Base-by-base conservation (phyloP, 164 flowering plant species). In the Brasenia schreberi region DNA sequence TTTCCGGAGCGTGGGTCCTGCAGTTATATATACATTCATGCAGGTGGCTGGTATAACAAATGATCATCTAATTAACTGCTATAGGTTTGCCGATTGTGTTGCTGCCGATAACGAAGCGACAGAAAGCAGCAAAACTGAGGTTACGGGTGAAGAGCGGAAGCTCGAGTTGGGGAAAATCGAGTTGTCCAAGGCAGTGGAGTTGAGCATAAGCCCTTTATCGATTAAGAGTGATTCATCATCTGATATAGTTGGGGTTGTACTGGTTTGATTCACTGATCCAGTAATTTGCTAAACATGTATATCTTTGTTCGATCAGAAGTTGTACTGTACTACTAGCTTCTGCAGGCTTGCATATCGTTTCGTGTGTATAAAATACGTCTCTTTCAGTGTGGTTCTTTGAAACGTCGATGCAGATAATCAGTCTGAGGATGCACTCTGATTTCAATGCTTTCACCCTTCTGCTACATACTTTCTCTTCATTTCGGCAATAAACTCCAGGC, bases 31-130 rank as follows among this genome's bases (percentile, higher is more conserved):
- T 62, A 73, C 81, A 6, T 78, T 78, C 70, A 78, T 78, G 81
- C 79, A 78, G 69, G 73, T 65, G n/a, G 75, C 79, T 17, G 81
- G 81, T 63, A 68, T 78, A 59, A 71, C 79, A 66, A 78, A 76
- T 43, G 81, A 78, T 67, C 81, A 78, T 69, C 79, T 78, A 60
- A 69, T 69, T 23, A 59, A 61, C 64, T 78, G 81, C 73, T 78
- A 66, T 73, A 69, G 81, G 67, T 76, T 73, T 63, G 59, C 67
- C 9, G 77, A 78, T 59, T 79, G 81, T 43, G 39, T 68, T 49
- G 65, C 67, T 58, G 62, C 61, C 9, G 56, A 49, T 4, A 33
- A 33, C 10, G 56, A 14, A 49, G 56, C 14, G 16, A 49, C 10
- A 6, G 56, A 49, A 14, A 49, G 56, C 56, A 49, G 14, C 12